A percentile compares a stretch with the other conserved stretches of the same genome.
Conservation (phyloP, 768 basidiomycete species). For the Brasilioporus rufonigricans region DNA sequence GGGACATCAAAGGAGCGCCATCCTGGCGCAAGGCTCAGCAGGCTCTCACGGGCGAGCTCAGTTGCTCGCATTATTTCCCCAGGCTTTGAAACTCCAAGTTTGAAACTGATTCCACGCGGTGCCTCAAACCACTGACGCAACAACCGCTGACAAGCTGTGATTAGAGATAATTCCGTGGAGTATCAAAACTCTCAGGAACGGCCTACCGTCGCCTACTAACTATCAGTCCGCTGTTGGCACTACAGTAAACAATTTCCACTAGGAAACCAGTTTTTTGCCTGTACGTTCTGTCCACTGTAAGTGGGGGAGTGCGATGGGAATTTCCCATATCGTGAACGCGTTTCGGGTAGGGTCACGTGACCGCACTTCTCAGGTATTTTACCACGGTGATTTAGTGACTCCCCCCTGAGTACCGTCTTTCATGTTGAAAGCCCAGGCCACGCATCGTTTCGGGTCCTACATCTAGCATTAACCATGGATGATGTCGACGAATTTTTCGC, state of each 20-base stretch:
- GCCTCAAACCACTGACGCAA: conserved; percentile 1
- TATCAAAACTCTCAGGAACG: conserved; percentile 20
- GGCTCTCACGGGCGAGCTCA: conserved; percentile 6
- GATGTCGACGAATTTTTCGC: conserved; percentile 48
- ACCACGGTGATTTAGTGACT: not conserved
- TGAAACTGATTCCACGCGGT: conserved; percentile 17
- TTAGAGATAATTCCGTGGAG: not conserved
- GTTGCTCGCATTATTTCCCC: conserved; percentile 4
- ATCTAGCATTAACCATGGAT: conserved; percentile 16
- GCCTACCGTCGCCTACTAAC: conserved; percentile 2
- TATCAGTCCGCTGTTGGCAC: too few relatives aligned
- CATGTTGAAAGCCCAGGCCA: too few relatives aligned
- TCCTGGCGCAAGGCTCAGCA: not conserved
- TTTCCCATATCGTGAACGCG: too few relatives aligned
- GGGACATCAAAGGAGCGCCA: too few relatives aligned
- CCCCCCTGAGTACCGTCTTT: not conserved
- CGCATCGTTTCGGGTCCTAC: not conserved
- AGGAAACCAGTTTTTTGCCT: too few relatives aligned
- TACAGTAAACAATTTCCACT: not conserved
- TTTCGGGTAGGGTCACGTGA: not conserved
- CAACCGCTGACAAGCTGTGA: not conserved
- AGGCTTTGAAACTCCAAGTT: conserved; percentile 4
- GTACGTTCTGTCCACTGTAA: too few relatives aligned
- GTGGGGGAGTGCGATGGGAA: too few relatives aligned
- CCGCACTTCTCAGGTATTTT: too few relatives aligned